phyloP scores from a whole-genome alignment of 306 rosid species.

The Senna tora region DNA sequence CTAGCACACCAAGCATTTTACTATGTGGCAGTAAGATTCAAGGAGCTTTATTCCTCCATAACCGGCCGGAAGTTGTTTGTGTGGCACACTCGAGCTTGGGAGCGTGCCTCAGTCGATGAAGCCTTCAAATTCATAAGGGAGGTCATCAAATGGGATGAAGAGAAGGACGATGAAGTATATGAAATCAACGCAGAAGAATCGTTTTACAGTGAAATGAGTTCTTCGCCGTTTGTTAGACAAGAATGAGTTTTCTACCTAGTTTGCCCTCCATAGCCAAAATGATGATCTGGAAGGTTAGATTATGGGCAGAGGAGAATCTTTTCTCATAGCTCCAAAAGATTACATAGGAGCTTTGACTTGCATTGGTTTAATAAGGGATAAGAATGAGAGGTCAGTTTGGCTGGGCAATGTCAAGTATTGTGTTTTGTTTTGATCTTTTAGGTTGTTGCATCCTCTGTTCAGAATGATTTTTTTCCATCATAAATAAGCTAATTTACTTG shows the following conservation, averaged over 20 bases:
- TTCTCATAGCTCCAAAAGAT: no score
- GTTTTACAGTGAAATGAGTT: conserved; percentile 72
- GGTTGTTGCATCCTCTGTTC: conserved; percentile 42
- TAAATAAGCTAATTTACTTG: conserved; percentile 49
- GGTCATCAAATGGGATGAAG: conserved; percentile 84
- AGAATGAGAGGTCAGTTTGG: conserved; percentile 23
- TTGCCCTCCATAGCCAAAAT: conserved; percentile 16
- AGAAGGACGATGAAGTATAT: conserved; percentile 65
- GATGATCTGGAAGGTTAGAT: no score
- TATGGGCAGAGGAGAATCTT: no score
- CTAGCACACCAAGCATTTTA: conserved; percentile 82
- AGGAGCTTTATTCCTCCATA: conserved; percentile 70
- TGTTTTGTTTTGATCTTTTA: conserved; percentile 35
- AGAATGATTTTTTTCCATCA: conserved; percentile 42
- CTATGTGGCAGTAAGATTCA: conserved; percentile 80
- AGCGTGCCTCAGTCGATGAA: conserved; percentile 66
- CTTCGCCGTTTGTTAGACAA: conserved; percentile 59
- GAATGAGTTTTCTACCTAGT: conserved; percentile 48
- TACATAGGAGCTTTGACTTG: conserved; percentile 39
- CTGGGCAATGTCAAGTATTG: conserved; percentile 32
- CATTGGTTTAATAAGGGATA: conserved; percentile 20
- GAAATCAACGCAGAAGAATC: conserved; percentile 68
- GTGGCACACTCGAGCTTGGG: conserved; percentile 70
- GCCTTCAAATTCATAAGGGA: conserved; percentile 82
- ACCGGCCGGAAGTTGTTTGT: conserved; percentile 72